A percentile compares a stretch with the other conserved stretches of the same genome.
These are phyloP conservation scores for Coemansia sp. DNA, from an alignment of 192 early-diverging fungal species.

Conservation along the genomic window DNA sequence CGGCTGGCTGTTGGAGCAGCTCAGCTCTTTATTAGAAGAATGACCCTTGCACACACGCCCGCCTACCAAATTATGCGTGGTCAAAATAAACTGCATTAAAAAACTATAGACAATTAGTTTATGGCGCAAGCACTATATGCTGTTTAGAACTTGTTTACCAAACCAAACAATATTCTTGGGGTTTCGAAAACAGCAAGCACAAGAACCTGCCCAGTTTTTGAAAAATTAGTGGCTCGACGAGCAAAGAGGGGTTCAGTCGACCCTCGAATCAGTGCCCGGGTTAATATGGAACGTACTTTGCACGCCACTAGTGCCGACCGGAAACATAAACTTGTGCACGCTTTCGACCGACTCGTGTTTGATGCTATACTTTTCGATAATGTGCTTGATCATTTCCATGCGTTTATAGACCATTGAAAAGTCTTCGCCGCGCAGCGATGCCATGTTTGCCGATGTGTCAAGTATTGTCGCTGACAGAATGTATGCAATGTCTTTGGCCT, in stretches of 20 bases:
- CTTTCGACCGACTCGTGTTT: slow-evolving; percentile 13
- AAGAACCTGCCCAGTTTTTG: too few species aligned
- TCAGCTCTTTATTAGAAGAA: neutral
- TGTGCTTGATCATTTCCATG: slow-evolving; percentile 32
- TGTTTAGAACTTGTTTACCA: neutral
- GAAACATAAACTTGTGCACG: slow-evolving; percentile 42
- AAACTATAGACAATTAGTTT: neutral
- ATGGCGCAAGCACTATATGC: neutral
- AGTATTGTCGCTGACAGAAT: slow-evolving; percentile 43
- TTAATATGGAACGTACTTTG: slow-evolving; percentile 22
- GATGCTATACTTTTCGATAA: slow-evolving; percentile 26
- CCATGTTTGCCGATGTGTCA: slow-evolving; percentile 46
- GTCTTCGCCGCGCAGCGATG: slow-evolving; percentile 40
- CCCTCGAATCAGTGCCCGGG: neutral
- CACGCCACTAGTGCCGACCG: slow-evolving; percentile 39
- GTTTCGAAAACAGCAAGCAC: neutral
- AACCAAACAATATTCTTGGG: neutral
- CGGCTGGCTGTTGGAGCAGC: neutral
- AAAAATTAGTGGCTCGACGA: neutral
- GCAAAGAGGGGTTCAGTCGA: neutral
- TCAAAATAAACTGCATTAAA: neutral
- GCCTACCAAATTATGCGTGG: neutral
- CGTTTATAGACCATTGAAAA: slow-evolving; percentile 45
- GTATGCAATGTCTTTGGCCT: slow-evolving; percentile 25
- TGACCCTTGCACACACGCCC: neutral